Conservation (phyloP, 2,329 filamentous ascomycete genomes). For the Neoscytalidium dimidiatum region DNA sequence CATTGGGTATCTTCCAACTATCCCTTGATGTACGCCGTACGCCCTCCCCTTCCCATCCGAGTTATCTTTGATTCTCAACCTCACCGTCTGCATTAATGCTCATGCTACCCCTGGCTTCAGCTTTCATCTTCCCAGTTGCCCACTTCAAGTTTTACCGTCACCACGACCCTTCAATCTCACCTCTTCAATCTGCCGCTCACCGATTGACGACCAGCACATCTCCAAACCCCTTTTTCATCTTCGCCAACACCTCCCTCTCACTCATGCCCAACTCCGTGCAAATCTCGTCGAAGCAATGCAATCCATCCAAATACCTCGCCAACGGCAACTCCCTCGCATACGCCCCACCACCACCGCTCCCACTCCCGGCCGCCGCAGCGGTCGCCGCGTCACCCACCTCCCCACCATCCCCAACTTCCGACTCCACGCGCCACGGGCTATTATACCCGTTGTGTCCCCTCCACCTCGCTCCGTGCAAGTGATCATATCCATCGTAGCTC, state of each 20-base stretch:
- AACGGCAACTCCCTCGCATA: conserved; percentile 45
- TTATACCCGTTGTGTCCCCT: conserved; percentile 10
- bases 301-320: conserved; percentile 71
- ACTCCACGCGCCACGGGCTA: conserved; percentile 7
- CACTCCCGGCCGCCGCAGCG: conserved; percentile 25
- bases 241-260: conserved; percentile 70
- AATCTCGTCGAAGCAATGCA: conserved; percentile 79
- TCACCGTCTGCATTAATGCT: too few relatives aligned
- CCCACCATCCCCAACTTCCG: conserved; percentile 18
- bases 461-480: conserved; percentile 29
- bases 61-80: too few relatives aligned
- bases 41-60: too few relatives aligned
- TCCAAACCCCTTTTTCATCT: conserved; percentile 53
- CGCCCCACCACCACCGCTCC: conserved; percentile 1
- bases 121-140: too few relatives aligned
- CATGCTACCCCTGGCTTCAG: too few relatives aligned
- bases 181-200: neutral
- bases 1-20: too few relatives aligned
- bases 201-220: conserved; percentile 34
- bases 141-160: too few relatives aligned
- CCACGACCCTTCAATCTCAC: neutral
- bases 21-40: too few relatives aligned
- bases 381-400: conserved; percentile 5
- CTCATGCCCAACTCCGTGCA: conserved; percentile 73
- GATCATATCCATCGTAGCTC: conserved; percentile 15